Evolutionary conservation across 441 rosid genomes (phyloP), one percentile per base, ranked within the genome.

Genomic region (Adansonia grandidieri): DNA sequence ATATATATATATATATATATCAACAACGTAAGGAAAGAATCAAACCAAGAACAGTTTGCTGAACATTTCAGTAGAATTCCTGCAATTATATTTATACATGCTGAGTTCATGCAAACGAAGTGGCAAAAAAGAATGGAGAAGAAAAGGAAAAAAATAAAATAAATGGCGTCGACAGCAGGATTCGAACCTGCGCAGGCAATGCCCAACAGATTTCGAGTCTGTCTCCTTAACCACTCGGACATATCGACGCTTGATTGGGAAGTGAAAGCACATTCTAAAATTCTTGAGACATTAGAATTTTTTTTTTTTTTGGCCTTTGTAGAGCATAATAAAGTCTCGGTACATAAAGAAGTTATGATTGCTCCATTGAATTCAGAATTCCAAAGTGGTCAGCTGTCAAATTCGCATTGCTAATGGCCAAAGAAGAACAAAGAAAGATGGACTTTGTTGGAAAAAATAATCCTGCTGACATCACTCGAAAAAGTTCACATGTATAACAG

Each of bases 191-290:
- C 91, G 87, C 91, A 78, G 91, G 89, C 92, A 84, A 1, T 77
- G 86, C 91, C 91, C 91, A 85, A 77, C 89, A 91, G 94, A 89
- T 89, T 93, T 93, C 92, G 89, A 92, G 92, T 92, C 97, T 89
- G 87, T 88, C 97, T 94, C 96, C 97, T 94, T 94, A 90, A 91
- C 96, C 93, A 91, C 97, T 91, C 94, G 92, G 94, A 90, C 96
- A 93, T 91, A 84, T 91, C 85, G 92, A 90, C 97, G 0, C 0
- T 0, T 1, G 4, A 15, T 8, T 5, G 9, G 0, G 0, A 9
- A 1, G 0, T 20, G 2, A 58, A 3, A 3, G 4, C 37, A 32
- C 4, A 32, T 32, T 22, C 13, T 4, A 0, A 10, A 22, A 9
- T 0, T 22, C 10, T 60, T 60, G 22, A 60, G 10, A 22, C 5